Conservation (phyloP, 306 rosid genomes). For the Quercus aquifolioides region DNA sequence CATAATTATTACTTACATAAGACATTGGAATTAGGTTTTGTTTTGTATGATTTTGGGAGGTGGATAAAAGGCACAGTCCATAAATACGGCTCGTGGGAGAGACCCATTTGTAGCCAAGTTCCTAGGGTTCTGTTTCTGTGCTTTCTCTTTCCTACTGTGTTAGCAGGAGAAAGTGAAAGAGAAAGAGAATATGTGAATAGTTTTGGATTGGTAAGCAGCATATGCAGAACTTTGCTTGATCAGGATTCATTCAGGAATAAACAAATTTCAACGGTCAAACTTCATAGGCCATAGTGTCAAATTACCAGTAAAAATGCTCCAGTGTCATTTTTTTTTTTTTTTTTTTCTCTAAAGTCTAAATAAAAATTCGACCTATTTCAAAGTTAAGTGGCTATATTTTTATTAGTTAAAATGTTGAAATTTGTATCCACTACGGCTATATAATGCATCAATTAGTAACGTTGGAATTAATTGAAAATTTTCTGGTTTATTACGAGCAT, state of each 20-base stretch:
- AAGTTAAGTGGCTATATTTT: too few relatives aligned
- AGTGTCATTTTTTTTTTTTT: too few relatives aligned
- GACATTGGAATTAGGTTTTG: constrained; percentile 58
- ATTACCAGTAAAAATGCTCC: too few relatives aligned
- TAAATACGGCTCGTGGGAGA: constrained; percentile 36
- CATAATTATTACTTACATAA: constrained; percentile 43
- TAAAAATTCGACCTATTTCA: too few relatives aligned
- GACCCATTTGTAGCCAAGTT: constrained; percentile 43
- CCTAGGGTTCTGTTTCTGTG: constrained; percentile 52
- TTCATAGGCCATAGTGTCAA: not conserved
- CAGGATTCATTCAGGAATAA: constrained; percentile 17
- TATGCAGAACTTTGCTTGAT: not conserved
- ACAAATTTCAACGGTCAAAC: constrained; percentile 39
- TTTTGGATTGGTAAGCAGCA: constrained; percentile 13
- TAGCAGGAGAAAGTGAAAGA: constrained; percentile 1
- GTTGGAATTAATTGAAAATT: too few relatives aligned
- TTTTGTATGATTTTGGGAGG: constrained; percentile 42
- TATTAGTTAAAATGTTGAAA: too few relatives aligned
- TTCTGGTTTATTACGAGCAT: too few relatives aligned
- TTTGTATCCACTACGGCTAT: too few relatives aligned
- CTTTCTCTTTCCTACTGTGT: constrained; percentile 44
- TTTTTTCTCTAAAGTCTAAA: too few relatives aligned
- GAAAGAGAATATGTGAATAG: constrained; percentile 13
- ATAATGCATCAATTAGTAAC: too few relatives aligned
- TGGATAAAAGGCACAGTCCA: constrained; percentile 41